A percentile compares a stretch with the other conserved stretches of the same genome.
These are phyloP conservation scores for Clausena lansium DNA, from an alignment of 345 rosid species.

Conservation along the genomic window DNA sequence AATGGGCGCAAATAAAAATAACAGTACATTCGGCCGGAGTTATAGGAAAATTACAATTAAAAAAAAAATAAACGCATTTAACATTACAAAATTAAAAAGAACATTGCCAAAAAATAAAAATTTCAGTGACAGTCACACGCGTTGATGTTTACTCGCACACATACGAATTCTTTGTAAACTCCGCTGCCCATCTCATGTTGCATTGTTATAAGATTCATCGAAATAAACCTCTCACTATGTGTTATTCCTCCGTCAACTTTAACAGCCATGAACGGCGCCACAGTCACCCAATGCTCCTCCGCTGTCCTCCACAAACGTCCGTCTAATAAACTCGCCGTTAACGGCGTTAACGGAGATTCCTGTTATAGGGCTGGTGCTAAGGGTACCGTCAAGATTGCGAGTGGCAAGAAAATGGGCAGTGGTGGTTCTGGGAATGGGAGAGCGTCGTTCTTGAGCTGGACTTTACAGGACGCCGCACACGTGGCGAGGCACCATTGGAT, in stretches of 20 bases:
- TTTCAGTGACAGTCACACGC: too few species aligned
- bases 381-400: too few species aligned
- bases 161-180: not conserved
- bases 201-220: too few species aligned
- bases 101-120: too few species aligned
- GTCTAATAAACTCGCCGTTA: not conserved
- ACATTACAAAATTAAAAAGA: too few species aligned
- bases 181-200: conserved; percentile 10
- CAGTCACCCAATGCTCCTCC: conserved; percentile 19
- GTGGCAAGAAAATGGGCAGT: conserved; percentile 3
- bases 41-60: too few species aligned
- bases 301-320: conserved; percentile 18
- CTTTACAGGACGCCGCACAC: conserved; percentile 41
- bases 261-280: conserved; percentile 17
- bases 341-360: conserved; percentile 8
- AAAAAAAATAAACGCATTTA: too few species aligned
- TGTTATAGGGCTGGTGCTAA: too few species aligned
- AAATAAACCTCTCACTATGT: not conserved
- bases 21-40: too few species aligned
- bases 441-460: conserved; percentile 68
- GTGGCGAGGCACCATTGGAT: conserved; percentile 65
- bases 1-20: too few species aligned
- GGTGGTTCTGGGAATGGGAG: conserved; percentile 6
- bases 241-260: not conserved
- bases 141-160: not conserved